Conservation (phyloP, 805 yeast species). For the Wickerhamiella slavikovae region DNA sequence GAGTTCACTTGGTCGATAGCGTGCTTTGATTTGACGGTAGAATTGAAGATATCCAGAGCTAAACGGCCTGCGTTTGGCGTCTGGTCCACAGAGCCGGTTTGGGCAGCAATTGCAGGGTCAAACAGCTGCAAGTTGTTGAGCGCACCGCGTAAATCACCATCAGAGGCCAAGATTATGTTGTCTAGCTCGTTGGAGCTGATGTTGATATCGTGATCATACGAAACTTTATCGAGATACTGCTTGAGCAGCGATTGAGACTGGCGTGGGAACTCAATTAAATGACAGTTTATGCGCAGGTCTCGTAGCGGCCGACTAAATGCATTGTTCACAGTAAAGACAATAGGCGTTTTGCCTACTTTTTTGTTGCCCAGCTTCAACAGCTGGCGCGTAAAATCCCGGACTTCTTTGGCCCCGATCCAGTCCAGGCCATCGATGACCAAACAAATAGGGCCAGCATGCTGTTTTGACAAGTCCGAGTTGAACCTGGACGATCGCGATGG, state of each 20-base stretch:
- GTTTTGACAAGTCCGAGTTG: not conserved
- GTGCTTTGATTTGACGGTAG: not conserved
- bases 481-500: not conserved
- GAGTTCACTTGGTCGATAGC: not conserved
- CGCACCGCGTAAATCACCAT: slow-evolving; percentile 3
- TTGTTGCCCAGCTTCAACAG: not conserved
- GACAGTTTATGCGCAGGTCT: not conserved
- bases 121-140: not conserved
- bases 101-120: not conserved
- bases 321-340: slow-evolving; percentile 1
- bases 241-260: slow-evolving; percentile 1
- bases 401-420: slow-evolving; percentile 1
- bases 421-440: slow-evolving; percentile 3
- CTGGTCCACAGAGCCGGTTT: not conserved
- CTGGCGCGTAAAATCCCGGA: not conserved
- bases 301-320: not conserved
- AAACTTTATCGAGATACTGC: not conserved
- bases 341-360: not conserved
- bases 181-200: not conserved
- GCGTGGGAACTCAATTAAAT: not conserved
- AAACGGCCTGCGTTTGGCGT: not conserved
- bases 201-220: not conserved
- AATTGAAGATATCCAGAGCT: not conserved
- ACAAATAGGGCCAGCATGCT: slow-evolving; percentile 2
- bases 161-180: not conserved